A percentile compares a stretch with the other conserved stretches of the same genome.
These are phyloP conservation scores for Hypoxylon fragiforme DNA, from an alignment of 495 filamentous ascomycete genomes.

Conservation along the genomic window DNA sequence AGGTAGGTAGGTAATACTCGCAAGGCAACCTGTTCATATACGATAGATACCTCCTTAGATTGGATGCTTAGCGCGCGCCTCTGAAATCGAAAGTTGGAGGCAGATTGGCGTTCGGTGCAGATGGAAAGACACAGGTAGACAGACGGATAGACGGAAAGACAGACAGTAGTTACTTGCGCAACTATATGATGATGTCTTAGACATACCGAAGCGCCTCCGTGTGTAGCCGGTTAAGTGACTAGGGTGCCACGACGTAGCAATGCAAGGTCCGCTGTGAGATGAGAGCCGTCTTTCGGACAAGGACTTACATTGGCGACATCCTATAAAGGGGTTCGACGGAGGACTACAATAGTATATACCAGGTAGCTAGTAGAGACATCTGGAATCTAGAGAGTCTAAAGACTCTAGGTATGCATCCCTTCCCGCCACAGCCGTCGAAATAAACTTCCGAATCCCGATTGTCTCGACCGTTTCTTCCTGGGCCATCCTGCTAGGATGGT, in stretches of 20 bases:
- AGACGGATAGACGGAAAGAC: too few species aligned
- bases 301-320: constrained; percentile 14
- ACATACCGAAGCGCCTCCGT: neutral
- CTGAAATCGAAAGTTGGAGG: too few species aligned
- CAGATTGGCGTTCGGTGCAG: too few species aligned
- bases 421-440: constrained; percentile 28
- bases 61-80: too few species aligned
- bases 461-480: constrained; percentile 7
- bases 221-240: constrained; percentile 12
- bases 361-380: too few species aligned
- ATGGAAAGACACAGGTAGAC: too few species aligned
- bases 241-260: constrained; percentile 27
- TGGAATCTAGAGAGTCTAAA: too few species aligned
- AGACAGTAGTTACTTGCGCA: neutral
- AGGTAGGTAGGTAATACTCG: neutral
- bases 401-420: constrained; percentile 17
- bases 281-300: constrained; percentile 17
- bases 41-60: too few species aligned
- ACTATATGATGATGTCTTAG: neutral
- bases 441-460: constrained; percentile 28
- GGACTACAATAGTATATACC: constrained; percentile 14
- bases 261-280: constrained; percentile 20
- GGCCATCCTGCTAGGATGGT: constrained; percentile 15
- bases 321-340: constrained; percentile 3
- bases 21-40: too few species aligned